Evolutionary conservation across 345 rosid genomes (phyloP).

Genomic region (Tarenaya hassleriana): DNA sequence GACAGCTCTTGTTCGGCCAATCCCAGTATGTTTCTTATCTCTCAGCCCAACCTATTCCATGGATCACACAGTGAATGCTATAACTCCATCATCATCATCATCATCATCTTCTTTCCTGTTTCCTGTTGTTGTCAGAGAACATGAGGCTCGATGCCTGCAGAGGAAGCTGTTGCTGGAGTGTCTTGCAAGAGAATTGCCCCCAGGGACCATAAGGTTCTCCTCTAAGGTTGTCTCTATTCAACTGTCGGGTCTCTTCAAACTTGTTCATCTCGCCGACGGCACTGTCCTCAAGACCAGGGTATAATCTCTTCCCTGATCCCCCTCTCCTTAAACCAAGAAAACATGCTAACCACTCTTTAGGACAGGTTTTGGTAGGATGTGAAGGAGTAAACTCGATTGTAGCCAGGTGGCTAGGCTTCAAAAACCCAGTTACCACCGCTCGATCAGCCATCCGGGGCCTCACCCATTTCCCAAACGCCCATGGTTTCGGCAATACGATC

Average conservation of each 20-base stretch:
- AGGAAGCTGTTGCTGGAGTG: constrained; percentile 54
- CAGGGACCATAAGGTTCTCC: constrained; percentile 52
- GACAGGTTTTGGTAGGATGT: constrained; percentile 59
- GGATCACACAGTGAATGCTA: background rate
- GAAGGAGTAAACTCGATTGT: constrained; percentile 66
- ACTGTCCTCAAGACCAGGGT: constrained; percentile 59
- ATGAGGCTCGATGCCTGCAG: constrained; percentile 45
- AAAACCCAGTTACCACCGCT: constrained; percentile 31
- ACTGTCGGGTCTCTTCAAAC: constrained; percentile 44
- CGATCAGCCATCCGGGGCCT: constrained; percentile 42
- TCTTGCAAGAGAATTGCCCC: constrained; percentile 47
- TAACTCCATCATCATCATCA: background rate
- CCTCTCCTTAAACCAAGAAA: background rate
- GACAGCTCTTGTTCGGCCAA: constrained; percentile 24
- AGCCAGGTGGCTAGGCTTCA: constrained; percentile 62
- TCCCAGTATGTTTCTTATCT: constrained; percentile 29
- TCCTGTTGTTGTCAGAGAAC: constrained; percentile 31
- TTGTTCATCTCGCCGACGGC: constrained; percentile 55
- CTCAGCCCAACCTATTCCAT: constrained; percentile 3
- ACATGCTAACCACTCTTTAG: constrained; percentile 1
- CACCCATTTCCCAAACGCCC: constrained; percentile 32
- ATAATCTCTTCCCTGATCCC: background rate
- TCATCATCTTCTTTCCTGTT: constrained; percentile 18
- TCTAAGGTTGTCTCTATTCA: constrained; percentile 59
- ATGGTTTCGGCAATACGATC: constrained; percentile 34